Percentiles rank a stretch among this genome's conserved stretches.
These are phyloP conservation scores for Cucumis cinereus DNA, from an alignment of 306 rosid species.

Conservation along the genomic window DNA sequence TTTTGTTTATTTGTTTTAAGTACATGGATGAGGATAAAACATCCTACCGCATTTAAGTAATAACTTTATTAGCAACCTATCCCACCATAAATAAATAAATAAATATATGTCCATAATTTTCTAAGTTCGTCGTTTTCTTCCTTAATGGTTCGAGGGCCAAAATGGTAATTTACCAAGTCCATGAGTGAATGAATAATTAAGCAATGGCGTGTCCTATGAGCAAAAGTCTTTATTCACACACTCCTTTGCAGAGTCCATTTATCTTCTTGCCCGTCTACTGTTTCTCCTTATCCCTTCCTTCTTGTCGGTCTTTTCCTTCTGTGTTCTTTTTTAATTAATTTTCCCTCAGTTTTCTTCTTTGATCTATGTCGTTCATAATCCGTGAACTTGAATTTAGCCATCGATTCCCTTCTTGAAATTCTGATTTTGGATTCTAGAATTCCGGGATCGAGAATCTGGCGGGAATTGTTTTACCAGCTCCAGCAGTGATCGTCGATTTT, in stretches of 20 bases:
- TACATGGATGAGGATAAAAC: too few relatives aligned
- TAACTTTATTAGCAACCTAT: too few relatives aligned
- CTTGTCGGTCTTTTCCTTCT: background rate
- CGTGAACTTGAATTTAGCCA: background rate
- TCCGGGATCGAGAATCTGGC: slow-evolving; percentile 2
- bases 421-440: background rate
- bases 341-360: background rate
- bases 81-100: too few relatives aligned
- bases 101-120: too few relatives aligned
- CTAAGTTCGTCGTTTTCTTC: background rate
- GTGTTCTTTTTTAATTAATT: background rate
- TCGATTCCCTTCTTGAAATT: slow-evolving; percentile 1
- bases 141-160: background rate
- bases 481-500: background rate
- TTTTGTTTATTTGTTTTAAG: too few relatives aligned
- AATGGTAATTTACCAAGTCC: background rate
- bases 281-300: slow-evolving; percentile 6
- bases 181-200: background rate
- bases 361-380: background rate
- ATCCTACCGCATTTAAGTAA: too few relatives aligned
- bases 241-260: slow-evolving; percentile 23
- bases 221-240: slow-evolving; percentile 2
- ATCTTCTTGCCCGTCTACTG: slow-evolving; percentile 26
- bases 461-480: background rate
- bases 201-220: background rate